Base-by-base conservation (phyloP, 1,139 yeast genomes). In the Scheffersomyces stambukii region DNA sequence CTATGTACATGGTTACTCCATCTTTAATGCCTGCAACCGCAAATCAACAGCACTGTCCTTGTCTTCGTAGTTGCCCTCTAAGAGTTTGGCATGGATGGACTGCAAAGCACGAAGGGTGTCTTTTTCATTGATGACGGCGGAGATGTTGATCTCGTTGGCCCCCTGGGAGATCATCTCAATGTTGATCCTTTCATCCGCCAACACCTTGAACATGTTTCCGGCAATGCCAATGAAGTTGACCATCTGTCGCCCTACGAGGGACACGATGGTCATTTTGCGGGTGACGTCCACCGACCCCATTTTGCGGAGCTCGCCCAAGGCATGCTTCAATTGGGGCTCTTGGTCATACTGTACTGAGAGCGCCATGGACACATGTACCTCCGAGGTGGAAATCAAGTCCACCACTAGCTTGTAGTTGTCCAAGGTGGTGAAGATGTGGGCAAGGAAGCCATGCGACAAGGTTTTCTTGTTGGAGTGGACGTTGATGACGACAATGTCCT, bases 81-180 rank as follows among this genome's bases (percentile, higher is more conserved):
- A 62, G 38, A 91, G 61, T 37, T 75, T 77, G 29, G 82, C 83
- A 52, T 91, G 98, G 37, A 91, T 77, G 4, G 91, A 81, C 50
- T 79, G 78, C 41, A 91, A 70, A 2, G 97, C 97, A 52, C 85
- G 81, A 27, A 86, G 64, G 8, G 95, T 80, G 49, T 91, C 94
- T 36, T 65, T 64, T 43, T 83, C 88, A 42, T 82, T 85, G 37
- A 91, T 86, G 33, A 91, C 98, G 37, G 97, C 94, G 21, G 95
- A 84, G 32, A 91, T 91, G 56, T 91, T 91, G 47, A 91, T 91
- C 60, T 91, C 98, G 51, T 91, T 89, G 19, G 98, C 96, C 43
- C 98, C 98, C 67, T 91, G 98, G 33, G 89, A 77, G 51, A 91
- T 91, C 98, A 91, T 91, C 57, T 91, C 98, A 46, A 91, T 88